phyloP scores from a whole-genome alignment of 83 land plant species.

The Diphasiastrum complanatum region DNA sequence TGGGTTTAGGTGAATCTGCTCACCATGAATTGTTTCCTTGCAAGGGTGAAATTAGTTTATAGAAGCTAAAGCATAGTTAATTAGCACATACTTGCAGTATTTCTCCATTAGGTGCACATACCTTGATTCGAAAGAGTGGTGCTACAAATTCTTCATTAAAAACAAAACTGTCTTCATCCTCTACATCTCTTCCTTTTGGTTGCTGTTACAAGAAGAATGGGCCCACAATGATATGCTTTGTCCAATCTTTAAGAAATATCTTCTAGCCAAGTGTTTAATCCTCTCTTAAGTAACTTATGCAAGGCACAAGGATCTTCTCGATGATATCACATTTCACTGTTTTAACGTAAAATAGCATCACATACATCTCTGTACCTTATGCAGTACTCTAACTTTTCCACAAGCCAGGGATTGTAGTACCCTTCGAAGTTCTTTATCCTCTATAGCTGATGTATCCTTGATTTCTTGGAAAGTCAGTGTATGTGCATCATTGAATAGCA shows the following conservation, averaged over 20 bases:
- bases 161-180: constrained; percentile 76
- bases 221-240: not conserved
- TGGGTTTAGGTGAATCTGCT: too few relatives aligned
- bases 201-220: constrained; percentile 33
- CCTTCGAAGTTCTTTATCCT: constrained; percentile 95
- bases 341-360: too few relatives aligned
- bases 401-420: constrained; percentile 97
- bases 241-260: constrained; percentile 1
- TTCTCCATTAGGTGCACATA: constrained; percentile 16
- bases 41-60: too few relatives aligned
- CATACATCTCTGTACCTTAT: constrained; percentile 75
- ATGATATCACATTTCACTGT: too few relatives aligned
- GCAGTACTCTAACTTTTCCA: constrained; percentile 92
- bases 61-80: too few relatives aligned
- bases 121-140: constrained; percentile 97
- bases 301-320: too few relatives aligned
- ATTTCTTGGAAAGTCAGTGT: constrained; percentile 90
- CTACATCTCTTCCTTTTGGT: constrained; percentile 98
- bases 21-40: too few relatives aligned
- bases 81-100: too few relatives aligned
- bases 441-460: constrained; percentile 94
- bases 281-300: too few relatives aligned
- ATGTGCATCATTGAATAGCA: constrained; percentile 88
- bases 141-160: constrained; percentile 93
- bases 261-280: too few relatives aligned